Base-by-base conservation (phyloP, 2,329 filamentous ascomycete genomes). In the Calonectria pteridis region DNA sequence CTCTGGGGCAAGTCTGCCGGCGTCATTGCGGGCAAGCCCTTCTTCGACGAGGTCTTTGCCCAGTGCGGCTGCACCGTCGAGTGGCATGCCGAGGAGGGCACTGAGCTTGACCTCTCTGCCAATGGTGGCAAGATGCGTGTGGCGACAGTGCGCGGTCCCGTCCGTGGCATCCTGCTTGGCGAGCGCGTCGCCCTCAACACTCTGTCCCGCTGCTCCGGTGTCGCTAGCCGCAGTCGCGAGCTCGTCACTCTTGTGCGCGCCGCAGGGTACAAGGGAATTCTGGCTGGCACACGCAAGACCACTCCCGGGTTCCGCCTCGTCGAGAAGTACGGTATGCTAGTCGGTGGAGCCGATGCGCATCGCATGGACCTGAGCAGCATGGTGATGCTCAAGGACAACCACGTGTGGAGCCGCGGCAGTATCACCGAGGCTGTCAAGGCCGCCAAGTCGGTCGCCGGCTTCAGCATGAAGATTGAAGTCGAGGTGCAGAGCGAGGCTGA, bases 351-450 rank as follows among this genome's bases (percentile, higher is more conserved):
- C 20, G 97, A 99, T 85, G 91, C 93, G 3, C 97, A 99, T 84
- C 89, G 97, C 37, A 95, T 98, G 86, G 97, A 99, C 84, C 88
- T 99, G 71, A 94, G 92, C 83, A 91, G 93, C 77, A 98, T 99
- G 97, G 96, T 96, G 71, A 99, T 99, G 97, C 89, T 99, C 77
- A 99, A 99, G 88, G 97, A 99, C 86, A 99, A 99, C 85, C 97
- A 99, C 85, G 93, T 99, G 71, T 98, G 96, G 94, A 95, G 95
- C 75, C 93, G 94, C 68, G 93, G 93, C 31, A 94, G 94, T 82
- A 98, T 99, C 84, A 92, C 94, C 1, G 92, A 94, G 28, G 97
- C 97, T 7, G 96, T 99, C 29, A 88, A 88, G 50, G 95, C 96
- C 2, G 97, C 97, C 29, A 95, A 95, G 83, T 89, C 92, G 14